These are phyloP conservation scores for Jaltomata sinuosa DNA, from an alignment of 257 asterid species.

Conservation along the genomic window DNA sequence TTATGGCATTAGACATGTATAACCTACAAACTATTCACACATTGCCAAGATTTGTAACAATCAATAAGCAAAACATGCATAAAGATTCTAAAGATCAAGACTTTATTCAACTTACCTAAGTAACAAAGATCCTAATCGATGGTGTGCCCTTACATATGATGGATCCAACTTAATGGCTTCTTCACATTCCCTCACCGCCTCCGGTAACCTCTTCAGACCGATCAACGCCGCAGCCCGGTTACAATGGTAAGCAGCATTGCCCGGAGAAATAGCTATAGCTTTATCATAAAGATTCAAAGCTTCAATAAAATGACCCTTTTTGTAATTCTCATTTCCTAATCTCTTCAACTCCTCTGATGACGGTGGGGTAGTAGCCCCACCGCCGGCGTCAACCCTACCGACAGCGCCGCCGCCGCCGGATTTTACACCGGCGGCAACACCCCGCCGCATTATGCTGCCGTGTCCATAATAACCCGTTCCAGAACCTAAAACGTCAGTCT, in stretches of 20 bases:
- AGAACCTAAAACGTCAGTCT: constrained; percentile 53
- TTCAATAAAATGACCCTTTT: constrained; percentile 52
- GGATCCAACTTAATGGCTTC: constrained; percentile 92
- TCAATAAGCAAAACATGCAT: not conserved
- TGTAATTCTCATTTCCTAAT: constrained; percentile 65
- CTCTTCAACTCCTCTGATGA: constrained; percentile 73
- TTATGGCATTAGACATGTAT: not conserved
- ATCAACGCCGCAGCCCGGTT: constrained; percentile 82
- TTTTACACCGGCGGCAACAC: constrained; percentile 28
- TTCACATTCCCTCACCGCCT: constrained; percentile 75
- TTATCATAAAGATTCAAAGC: constrained; percentile 67
- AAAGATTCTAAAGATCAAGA: constrained; percentile 10
- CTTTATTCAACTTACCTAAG: constrained; percentile 54
- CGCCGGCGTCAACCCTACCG: not conserved
- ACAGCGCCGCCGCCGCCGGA: constrained; percentile 8
- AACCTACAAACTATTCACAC: not conserved
- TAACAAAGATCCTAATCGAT: constrained; percentile 73
- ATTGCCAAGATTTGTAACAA: not conserved
- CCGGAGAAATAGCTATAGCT: constrained; percentile 61
- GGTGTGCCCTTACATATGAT: constrained; percentile 71
- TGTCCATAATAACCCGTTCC: constrained; percentile 64
- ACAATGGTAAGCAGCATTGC: constrained; percentile 63
- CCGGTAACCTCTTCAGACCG: constrained; percentile 44
- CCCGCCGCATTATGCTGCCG: constrained; percentile 80
- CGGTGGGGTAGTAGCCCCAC: not conserved